phyloP scores from a whole-genome alignment of 345 rosid species.

The Clarkia xantiana region DNA sequence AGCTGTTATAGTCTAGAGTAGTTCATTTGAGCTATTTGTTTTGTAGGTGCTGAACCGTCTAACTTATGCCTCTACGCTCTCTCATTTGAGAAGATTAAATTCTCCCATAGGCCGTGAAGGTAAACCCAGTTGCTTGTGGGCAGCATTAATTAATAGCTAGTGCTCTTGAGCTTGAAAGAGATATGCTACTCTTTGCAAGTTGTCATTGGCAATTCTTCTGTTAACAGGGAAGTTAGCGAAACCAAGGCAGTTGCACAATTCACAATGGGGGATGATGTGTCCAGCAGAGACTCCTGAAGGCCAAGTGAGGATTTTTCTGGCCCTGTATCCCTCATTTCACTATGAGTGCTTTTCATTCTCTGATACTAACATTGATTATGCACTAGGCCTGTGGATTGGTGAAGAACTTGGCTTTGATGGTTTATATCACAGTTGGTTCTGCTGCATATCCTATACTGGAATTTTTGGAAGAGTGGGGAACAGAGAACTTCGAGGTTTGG shows the following conservation, averaged over 20 bases:
- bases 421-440: conserved; percentile 91
- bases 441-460: conserved; percentile 87
- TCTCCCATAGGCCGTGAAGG: conserved; percentile 99
- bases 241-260: conserved; percentile 95
- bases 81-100: conserved; percentile 89
- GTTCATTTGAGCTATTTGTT: not conserved
- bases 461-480: conserved; percentile 97
- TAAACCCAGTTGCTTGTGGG: conserved; percentile 8
- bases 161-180: no score
- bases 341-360: not conserved
- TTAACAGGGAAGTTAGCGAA: conserved; percentile 86
- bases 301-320: conserved; percentile 39
- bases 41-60: conserved; percentile 81
- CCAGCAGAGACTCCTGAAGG: conserved; percentile 99
- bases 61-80: conserved; percentile 90
- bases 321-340: not conserved
- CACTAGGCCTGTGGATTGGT: conserved; percentile 91
- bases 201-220: conserved; percentile 7
- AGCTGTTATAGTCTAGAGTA: not conserved
- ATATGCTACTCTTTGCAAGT: not conserved
- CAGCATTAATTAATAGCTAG: no score
- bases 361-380: not conserved
- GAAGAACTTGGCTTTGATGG: conserved; percentile 97
- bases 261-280: conserved; percentile 99
- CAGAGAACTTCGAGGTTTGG: conserved; percentile 86